These are phyloP conservation scores for Apiospora kogelbergensis DNA, from an alignment of 2,329 filamentous ascomycete genomes.

Conservation along the genomic window DNA sequence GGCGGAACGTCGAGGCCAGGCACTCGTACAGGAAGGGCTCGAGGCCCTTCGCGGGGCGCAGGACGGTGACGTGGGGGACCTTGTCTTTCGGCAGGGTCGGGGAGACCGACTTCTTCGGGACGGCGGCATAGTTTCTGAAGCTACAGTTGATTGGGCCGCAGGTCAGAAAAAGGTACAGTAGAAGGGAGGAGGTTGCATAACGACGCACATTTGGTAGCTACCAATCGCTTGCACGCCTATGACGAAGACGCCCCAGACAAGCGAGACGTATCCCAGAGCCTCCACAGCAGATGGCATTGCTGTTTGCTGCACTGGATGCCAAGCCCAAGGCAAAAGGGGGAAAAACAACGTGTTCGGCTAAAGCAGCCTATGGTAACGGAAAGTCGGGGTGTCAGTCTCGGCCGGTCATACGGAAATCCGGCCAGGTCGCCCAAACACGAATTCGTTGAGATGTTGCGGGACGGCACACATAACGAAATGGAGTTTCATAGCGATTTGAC, in stretches of 20 bases:
- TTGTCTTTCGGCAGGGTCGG: slow-evolving; percentile 49
- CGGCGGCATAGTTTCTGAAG: slow-evolving; percentile 53
- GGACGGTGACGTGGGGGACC: slow-evolving; percentile 82
- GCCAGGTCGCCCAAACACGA: not conserved
- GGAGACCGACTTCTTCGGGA: slow-evolving; percentile 50
- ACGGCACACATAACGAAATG: not conserved
- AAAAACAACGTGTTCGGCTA: slow-evolving; percentile 13
- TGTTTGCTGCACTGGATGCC: slow-evolving; percentile 7
- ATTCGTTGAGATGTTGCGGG: not conserved
- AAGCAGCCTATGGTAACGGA: not conserved
- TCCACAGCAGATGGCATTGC: slow-evolving; percentile 27
- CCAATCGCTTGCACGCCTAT: slow-evolving; percentile 56
- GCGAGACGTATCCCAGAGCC: slow-evolving; percentile 44
- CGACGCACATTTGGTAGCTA: slow-evolving; percentile 51
- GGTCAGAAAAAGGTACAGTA: not conserved
- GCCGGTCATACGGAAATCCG: not conserved
- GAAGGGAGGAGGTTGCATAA: not conserved
- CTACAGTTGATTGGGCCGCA: slow-evolving; percentile 30
- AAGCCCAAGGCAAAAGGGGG: not conserved
- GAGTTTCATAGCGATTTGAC: not conserved
- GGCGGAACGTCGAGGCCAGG: slow-evolving; percentile 79
- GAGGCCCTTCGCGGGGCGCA: slow-evolving; percentile 89
- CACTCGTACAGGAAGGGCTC: slow-evolving; percentile 92
- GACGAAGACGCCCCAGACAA: slow-evolving; percentile 54
- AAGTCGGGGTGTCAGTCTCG: not conserved